Evolutionary conservation across 495 filamentous ascomycete genomes (phyloP).

Genomic region (Hypomontagnella submonticulosa): DNA sequence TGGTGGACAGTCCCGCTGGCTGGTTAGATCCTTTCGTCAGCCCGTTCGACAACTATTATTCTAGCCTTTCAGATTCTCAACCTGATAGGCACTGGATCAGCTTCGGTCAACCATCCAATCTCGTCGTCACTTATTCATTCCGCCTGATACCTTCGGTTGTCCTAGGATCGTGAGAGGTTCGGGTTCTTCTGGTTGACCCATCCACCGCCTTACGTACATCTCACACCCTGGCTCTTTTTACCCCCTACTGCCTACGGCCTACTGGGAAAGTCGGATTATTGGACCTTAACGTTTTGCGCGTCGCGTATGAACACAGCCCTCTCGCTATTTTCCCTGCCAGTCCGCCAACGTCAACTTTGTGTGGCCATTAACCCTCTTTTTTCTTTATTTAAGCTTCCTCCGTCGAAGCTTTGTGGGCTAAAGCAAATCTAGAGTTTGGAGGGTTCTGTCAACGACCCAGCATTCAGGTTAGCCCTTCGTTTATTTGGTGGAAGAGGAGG

Average conservation of each 20-base stretch:
- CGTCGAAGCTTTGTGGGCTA: conserved; percentile 15
- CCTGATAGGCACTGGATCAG: conserved; percentile 24
- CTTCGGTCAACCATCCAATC: conserved; percentile 27
- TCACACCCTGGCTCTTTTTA: conserved; percentile 30
- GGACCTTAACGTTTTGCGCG: conserved; percentile 36
- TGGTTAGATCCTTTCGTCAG: conserved; percentile 11
- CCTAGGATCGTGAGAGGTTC: conserved; percentile 31
- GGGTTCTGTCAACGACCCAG: conserved; percentile 27
- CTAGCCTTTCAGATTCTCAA: neutral
- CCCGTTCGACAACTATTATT: conserved; percentile 16
- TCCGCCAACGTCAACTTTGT: neutral
- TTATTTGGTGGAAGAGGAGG: conserved; percentile 31
- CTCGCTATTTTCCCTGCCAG: conserved; percentile 15
- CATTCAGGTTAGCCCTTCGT: conserved; percentile 25
- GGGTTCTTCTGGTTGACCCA: conserved; percentile 32
- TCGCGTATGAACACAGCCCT: conserved; percentile 40
- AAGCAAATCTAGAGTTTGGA: conserved; percentile 25
- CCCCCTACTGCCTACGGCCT: conserved; percentile 20
- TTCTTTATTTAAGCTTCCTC: conserved; percentile 11
- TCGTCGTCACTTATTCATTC: conserved; percentile 23
- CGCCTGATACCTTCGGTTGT: conserved; percentile 25
- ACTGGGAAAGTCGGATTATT: conserved; percentile 31
- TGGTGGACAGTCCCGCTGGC: conserved; percentile 24
- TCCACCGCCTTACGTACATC: conserved; percentile 33
- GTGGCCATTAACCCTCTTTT: conserved; percentile 8